Base-by-base conservation (phyloP, 257 asterid genomes). In the Datura wrightii region DNA sequence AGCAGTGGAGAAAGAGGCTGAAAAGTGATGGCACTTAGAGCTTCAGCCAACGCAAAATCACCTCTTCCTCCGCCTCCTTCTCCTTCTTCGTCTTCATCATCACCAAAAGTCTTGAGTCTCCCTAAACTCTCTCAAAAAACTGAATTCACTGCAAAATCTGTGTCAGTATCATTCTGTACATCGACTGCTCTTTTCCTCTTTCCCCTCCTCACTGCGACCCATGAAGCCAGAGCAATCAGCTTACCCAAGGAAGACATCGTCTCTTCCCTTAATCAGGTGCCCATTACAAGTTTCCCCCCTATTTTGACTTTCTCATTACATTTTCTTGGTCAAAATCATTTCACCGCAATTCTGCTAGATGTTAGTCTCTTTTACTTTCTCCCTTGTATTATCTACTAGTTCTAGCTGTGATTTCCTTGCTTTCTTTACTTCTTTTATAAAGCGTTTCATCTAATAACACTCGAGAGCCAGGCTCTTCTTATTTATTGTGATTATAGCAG, bases 221-320 rank as follows among this genome's bases (percentile, higher is more conserved):
- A 36, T 86, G 97, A 93, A 83, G 97, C 96, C 82, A 88, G 86
- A 69, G 98, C 98, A 84, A 86, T 93, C 70, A 87, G 86, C 80
- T 72, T 94, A n/a, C 93, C 97, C 66, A 94, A 93, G 88, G 98
- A 94, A 60, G 94, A 96, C 82, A 92, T 96, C 55, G 91, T 94
- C 58, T 94, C 98, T 82, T 93, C 99, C 82, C 92, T 96, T 82
- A 87, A 93, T 85, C 95, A 94, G 98, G 99, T 94, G 50, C 3
- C 41, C 9, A 11, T 74, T 24, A 50, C 82, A 18, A 52, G 13
- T 13, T 58, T 60, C 15, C 37, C 37, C 72, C 36, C 14, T 8
- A 24, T 44, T 5, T 56, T 52, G 54, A 10, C 6, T 14, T 19
- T 53, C 52, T 46, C 60, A n/a, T 55, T 42, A 41, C 78, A 83